phyloP scores from a whole-genome alignment of 1,284 basidiomycete species.

The Sphagnurus paluster region DNA sequence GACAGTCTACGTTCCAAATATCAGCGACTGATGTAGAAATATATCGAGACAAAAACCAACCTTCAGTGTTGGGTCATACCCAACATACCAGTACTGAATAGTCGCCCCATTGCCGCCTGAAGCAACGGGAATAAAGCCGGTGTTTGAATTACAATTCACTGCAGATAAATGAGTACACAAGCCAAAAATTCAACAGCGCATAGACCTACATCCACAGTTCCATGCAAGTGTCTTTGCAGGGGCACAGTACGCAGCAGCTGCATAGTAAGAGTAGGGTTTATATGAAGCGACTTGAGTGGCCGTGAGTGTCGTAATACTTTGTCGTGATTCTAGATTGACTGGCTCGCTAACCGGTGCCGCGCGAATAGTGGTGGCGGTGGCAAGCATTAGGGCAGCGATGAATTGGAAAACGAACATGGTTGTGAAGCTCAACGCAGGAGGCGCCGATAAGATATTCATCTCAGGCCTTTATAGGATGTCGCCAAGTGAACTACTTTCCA shows the following conservation, averaged over 20 bases:
- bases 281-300: slow-evolving; percentile 42
- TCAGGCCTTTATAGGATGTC: too few relatives aligned
- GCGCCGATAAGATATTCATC: neutral
- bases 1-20: too few relatives aligned
- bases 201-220: slow-evolving; percentile 28
- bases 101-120: slow-evolving; percentile 49
- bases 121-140: slow-evolving; percentile 44
- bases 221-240: slow-evolving; percentile 31
- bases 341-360: slow-evolving; percentile 2
- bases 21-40: too few relatives aligned
- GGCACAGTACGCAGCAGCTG: slow-evolving; percentile 34
- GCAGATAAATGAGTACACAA: neutral
- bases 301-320: slow-evolving; percentile 41
- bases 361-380: neutral
- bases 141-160: slow-evolving; percentile 51
- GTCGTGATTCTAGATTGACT: slow-evolving; percentile 25
- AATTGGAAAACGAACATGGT: neutral
- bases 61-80: slow-evolving; percentile 34
- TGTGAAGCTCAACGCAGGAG: neutral
- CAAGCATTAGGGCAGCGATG: neutral
- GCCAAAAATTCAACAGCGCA: neutral
- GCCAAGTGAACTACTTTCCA: neutral
- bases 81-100: slow-evolving; percentile 44
- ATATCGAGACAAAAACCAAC: slow-evolving; percentile 4
- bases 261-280: slow-evolving; percentile 46